Conservation (phyloP, 2,329 filamentous ascomycete genomes). For the Aspergillus nomiae region DNA sequence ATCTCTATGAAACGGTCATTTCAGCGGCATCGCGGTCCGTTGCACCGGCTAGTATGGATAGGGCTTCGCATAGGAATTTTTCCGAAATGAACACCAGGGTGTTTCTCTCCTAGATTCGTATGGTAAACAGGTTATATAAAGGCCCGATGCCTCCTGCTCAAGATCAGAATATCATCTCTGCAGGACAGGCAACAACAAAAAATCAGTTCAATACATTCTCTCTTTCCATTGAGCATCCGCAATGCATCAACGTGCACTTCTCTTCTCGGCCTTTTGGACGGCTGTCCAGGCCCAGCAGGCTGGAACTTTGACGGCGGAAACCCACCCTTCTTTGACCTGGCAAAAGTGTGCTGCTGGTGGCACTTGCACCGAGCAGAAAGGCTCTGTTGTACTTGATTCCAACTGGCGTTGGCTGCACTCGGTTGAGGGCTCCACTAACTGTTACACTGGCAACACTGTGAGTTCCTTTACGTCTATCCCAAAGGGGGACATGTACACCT, state of each 20-base stretch:
- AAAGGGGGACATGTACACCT: too few species aligned
- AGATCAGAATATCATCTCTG: slow-evolving; percentile 24
- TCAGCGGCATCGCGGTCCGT: slow-evolving; percentile 16
- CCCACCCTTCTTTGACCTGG: slow-evolving; percentile 57
- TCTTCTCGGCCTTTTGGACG: slow-evolving; percentile 32
- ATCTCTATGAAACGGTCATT: slow-evolving; percentile 20
- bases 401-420: slow-evolving; percentile 62
- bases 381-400: slow-evolving; percentile 57
- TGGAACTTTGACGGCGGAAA: slow-evolving; percentile 32
- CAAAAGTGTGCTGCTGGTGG: slow-evolving; percentile 55
- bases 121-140: slow-evolving; percentile 24
- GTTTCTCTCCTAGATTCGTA: neutral
- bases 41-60: slow-evolving; percentile 12
- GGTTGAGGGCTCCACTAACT: slow-evolving; percentile 53
- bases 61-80: slow-evolving; percentile 5
- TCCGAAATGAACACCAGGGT: slow-evolving; percentile 8
- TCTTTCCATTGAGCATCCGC: slow-evolving; percentile 7
- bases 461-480: neutral
- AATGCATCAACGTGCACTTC: slow-evolving; percentile 34
- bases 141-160: neutral
- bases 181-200: slow-evolving; percentile 26
- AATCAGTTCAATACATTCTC: slow-evolving; percentile 9
- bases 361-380: slow-evolving; percentile 54
- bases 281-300: slow-evolving; percentile 33
- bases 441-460: slow-evolving; percentile 55